phyloP scores from a whole-genome alignment of 306 rosid species.

The Acacia crassicarpa region DNA sequence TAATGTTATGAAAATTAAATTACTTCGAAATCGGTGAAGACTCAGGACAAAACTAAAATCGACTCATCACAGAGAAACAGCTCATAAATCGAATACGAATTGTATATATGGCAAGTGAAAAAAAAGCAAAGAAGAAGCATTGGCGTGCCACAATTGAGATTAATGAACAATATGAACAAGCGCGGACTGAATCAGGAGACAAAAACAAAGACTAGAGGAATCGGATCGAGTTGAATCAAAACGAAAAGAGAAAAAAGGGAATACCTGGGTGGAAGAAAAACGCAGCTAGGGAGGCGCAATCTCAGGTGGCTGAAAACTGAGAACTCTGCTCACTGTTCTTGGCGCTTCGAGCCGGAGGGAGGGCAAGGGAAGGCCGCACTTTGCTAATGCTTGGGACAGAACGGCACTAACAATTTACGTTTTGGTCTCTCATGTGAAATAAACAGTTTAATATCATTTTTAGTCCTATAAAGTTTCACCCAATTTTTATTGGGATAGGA shows the following conservation, averaged over 20 bases:
- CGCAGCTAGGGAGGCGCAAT: not conserved
- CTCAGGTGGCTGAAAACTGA: not conserved
- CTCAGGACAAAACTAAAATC: not conserved
- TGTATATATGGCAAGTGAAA: not conserved
- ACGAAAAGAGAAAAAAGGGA: not conserved
- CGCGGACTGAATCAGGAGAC: not conserved
- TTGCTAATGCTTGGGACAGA: not conserved
- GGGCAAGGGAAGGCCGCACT: not conserved
- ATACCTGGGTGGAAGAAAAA: not conserved
- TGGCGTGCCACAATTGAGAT: not conserved
- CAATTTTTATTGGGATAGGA: too few species aligned
- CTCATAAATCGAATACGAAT: not conserved
- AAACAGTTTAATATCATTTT: too few species aligned
- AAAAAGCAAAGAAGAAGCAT: not conserved
- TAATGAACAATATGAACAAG: not conserved
- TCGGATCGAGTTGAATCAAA: not conserved
- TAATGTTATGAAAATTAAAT: not conserved
- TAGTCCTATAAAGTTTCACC: too few species aligned
- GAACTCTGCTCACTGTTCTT: not conserved
- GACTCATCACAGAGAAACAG: not conserved
- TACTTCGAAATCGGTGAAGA: not conserved
- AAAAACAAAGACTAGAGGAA: not conserved
- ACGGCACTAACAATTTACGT: not conserved
- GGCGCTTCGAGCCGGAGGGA: not conserved
- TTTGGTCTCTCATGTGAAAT: not conserved